phyloP scores from a whole-genome alignment of 331 rosid genomes.

The Malus hybrid region DNA sequence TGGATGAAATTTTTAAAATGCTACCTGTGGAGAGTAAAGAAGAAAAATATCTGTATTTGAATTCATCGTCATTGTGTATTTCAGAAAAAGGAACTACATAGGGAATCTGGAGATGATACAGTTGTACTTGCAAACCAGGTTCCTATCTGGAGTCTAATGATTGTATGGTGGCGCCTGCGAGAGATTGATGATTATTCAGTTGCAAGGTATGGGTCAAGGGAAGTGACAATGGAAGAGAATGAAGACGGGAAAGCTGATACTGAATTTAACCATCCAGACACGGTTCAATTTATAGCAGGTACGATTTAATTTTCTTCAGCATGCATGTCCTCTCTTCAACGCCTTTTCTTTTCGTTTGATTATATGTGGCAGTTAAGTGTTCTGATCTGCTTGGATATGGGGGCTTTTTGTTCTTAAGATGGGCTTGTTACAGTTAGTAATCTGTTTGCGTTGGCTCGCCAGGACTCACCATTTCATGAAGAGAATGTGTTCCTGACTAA shows the following conservation, averaged over 20 bases:
- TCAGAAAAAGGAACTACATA: constrained; percentile 13
- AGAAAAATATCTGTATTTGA: constrained; percentile 2
- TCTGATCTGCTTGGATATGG: neutral
- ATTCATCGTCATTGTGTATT: constrained; percentile 11
- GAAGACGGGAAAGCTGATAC: constrained; percentile 21
- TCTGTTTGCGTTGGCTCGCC: neutral
- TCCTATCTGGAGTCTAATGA: constrained; percentile 20
- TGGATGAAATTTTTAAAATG: neutral
- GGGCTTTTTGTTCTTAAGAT: neutral
- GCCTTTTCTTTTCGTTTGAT: neutral
- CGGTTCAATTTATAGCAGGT: constrained; percentile 38
- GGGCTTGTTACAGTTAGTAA: neutral
- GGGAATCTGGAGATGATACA: constrained; percentile 17
- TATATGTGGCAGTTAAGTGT: neutral
- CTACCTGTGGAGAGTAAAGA: constrained; percentile 12
- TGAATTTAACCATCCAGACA: constrained; percentile 11
- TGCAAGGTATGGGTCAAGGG: constrained; percentile 11
- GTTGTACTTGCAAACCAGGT: constrained; percentile 20
- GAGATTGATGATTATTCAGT: constrained; percentile 16
- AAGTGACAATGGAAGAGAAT: constrained; percentile 34
- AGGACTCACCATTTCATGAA: neutral
- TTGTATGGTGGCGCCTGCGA: neutral
- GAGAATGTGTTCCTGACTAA: too few relatives aligned
- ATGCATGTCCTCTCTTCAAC: neutral
- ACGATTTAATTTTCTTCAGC: neutral